Percentiles rank a stretch among this genome's conserved stretches.
Evolutionary conservation across 2,329 filamentous ascomycete species (phyloP).

Genomic region (Alternaria hordeiaustralica): DNA sequence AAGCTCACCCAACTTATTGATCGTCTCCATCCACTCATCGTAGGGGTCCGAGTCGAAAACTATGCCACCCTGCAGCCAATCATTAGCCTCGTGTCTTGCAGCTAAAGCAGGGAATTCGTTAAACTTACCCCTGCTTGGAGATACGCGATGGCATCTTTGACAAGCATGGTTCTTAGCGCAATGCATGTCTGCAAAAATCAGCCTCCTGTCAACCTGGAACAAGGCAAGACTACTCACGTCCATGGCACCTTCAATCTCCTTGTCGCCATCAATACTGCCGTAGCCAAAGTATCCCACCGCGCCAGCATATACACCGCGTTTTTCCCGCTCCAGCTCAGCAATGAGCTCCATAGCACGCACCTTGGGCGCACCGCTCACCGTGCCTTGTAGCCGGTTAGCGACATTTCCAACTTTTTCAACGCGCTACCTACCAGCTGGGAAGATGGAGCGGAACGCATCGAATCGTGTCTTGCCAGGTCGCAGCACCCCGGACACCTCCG

Average conservation of each 20-base stretch:
- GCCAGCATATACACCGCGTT: constrained; percentile 92
- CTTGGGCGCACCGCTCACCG: constrained; percentile 93
- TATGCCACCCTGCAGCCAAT: constrained; percentile 41
- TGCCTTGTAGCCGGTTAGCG: constrained; percentile 51
- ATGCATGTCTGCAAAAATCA: constrained; percentile 61
- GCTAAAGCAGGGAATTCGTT: constrained; percentile 24
- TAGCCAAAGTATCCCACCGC: constrained; percentile 98
- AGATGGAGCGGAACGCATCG: constrained; percentile 94
- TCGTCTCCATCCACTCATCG: constrained; percentile 94
- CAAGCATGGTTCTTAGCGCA: constrained; percentile 87
- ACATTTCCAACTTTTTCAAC: constrained; percentile 12
- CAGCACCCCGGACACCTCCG: constrained; percentile 91
- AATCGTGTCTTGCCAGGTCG: constrained; percentile 85
- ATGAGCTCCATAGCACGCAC: constrained; percentile 97
- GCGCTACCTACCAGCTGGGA: constrained; percentile 74
- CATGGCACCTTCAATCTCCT: constrained; percentile 80
- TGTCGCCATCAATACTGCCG: constrained; percentile 68
- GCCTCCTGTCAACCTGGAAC: constrained; percentile 23
- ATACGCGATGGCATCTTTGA: constrained; percentile 90
- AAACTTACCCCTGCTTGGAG: constrained; percentile 83
- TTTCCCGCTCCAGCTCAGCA: constrained; percentile 90
- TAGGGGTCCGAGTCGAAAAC: constrained; percentile 78
- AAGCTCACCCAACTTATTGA: constrained; percentile 81
- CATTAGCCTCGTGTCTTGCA: constrained; percentile 20
- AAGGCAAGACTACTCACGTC: constrained; percentile 58